Evolutionary conservation across 164 flowering plant genomes (phyloP).

Genomic region (Euptelea pleiosperma): DNA sequence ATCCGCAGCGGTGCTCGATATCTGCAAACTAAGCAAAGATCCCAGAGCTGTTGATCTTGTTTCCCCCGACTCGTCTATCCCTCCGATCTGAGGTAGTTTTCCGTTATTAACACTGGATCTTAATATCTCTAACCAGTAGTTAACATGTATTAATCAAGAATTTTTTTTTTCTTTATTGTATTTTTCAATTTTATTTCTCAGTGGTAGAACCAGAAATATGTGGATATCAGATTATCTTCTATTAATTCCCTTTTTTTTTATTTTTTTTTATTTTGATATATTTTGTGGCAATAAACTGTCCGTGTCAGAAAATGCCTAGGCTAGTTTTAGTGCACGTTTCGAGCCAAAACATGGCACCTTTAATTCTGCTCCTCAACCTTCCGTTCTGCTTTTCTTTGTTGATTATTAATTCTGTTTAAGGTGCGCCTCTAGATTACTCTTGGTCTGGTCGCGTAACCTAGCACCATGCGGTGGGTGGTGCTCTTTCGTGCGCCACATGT

Average conservation of each 20-base stretch:
- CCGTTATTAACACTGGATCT: neutral
- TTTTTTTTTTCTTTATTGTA: neutral
- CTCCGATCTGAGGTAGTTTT: slow-evolving; percentile 10
- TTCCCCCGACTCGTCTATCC: slow-evolving; percentile 4
- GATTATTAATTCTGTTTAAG: no score
- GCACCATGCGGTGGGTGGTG: no score
- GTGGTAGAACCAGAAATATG: neutral
- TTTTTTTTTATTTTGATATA: no score
- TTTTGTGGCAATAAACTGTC: no score
- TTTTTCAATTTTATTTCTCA: neutral
- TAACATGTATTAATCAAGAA: neutral
- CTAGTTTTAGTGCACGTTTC: no score
- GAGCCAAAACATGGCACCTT: no score
- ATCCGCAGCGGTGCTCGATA: slow-evolving; percentile 6
- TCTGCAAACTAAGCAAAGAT: slow-evolving; percentile 23
- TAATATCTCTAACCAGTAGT: neutral
- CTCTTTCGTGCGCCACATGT: no score
- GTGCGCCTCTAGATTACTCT: no score
- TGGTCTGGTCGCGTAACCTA: no score
- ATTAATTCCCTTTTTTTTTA: neutral
- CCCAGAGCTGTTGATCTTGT: slow-evolving; percentile 18
- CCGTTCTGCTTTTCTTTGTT: no score
- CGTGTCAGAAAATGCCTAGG: neutral
- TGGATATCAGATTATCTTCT: neutral
- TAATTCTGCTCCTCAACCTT: no score